Percentiles rank a stretch among this genome's conserved stretches.
These are phyloP conservation scores for Ceratobasidium sp. DNA, from an alignment of 1,284 basidiomycete genomes.

Conservation along the genomic window DNA sequence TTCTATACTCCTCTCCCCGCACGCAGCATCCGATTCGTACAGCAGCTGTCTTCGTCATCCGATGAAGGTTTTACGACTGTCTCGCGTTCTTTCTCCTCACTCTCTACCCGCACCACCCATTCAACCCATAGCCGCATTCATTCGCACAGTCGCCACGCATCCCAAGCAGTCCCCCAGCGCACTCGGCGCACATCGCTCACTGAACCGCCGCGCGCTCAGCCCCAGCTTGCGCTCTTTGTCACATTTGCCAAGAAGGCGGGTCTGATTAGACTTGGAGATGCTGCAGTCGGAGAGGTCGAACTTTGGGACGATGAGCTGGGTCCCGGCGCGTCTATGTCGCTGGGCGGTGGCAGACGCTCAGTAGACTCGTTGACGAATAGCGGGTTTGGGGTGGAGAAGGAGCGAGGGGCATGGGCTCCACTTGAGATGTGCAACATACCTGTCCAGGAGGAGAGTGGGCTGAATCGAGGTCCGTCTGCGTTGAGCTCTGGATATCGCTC, in stretches of 20 bases:
- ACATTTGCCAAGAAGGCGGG: conserved; percentile 84
- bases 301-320: conserved; percentile 62
- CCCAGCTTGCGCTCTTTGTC: conserved; percentile 77
- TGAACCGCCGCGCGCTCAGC: conserved; percentile 62
- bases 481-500: not conserved
- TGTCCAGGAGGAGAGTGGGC: not conserved
- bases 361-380: conserved; percentile 18
- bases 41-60: conserved; percentile 58
- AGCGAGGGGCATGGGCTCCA: conserved; percentile 16
- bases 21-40: conserved; percentile 70
- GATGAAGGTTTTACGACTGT: conserved; percentile 24
- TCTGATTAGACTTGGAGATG: conserved; percentile 78
- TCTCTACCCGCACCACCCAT: conserved; percentile 9
- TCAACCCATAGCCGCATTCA: conserved; percentile 1
- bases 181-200: conserved; percentile 48
- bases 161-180: conserved; percentile 56
- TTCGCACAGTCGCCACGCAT: conserved; percentile 54
- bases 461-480: not conserved
- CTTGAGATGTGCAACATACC: conserved; percentile 29
- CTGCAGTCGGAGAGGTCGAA: conserved; percentile 79
- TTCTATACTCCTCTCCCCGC: conserved; percentile 79
- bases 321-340: not conserved
- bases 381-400: conserved; percentile 27
- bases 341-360: conserved; percentile 16
- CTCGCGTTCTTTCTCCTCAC: conserved; percentile 27